Evolutionary conservation across 495 filamentous ascomycete species (phyloP).

Genomic region (Amniculicola lignicola): DNA sequence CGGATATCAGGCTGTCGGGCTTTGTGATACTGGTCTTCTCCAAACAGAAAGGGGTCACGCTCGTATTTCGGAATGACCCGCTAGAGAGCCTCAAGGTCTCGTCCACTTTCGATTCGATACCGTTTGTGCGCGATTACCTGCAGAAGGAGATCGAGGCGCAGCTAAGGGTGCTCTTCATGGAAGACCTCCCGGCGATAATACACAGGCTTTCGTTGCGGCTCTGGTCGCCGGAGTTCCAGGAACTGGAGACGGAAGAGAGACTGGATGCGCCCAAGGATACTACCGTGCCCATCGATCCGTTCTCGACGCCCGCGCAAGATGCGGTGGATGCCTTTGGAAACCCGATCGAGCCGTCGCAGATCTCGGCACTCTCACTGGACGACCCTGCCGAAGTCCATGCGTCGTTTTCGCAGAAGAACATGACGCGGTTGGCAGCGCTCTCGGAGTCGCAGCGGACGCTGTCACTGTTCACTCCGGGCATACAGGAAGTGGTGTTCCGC

Average conservation of each 20-base stretch:
- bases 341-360: constrained; percentile 61
- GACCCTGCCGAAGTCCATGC: constrained; percentile 72
- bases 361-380: constrained; percentile 71
- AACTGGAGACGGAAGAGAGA: constrained; percentile 54
- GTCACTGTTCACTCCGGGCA: constrained; percentile 79
- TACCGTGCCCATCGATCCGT: constrained; percentile 64
- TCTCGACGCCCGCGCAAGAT: constrained; percentile 75
- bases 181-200: constrained; percentile 93
- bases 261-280: constrained; percentile 49
- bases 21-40: constrained; percentile 98
- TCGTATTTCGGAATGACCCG: constrained; percentile 97
- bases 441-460: constrained; percentile 81
- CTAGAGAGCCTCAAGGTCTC: constrained; percentile 97
- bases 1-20: constrained; percentile 93
- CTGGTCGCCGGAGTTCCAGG: constrained; percentile 83
- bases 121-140: constrained; percentile 94
- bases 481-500: constrained; percentile 80
- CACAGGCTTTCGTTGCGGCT: constrained; percentile 85
- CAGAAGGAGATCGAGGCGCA: constrained; percentile 97
- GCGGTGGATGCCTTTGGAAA: constrained; percentile 74
- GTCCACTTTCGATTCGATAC: constrained; percentile 97
- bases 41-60: constrained; percentile 89
- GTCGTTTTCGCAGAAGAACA: constrained; percentile 86
- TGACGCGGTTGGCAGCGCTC: constrained; percentile 70
- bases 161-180: constrained; percentile 89